Evolutionary conservation across 208 protist species (phyloP), one percentile per base, ranked within the genome.

Genomic region (Wallacemonas sp.): DNA sequence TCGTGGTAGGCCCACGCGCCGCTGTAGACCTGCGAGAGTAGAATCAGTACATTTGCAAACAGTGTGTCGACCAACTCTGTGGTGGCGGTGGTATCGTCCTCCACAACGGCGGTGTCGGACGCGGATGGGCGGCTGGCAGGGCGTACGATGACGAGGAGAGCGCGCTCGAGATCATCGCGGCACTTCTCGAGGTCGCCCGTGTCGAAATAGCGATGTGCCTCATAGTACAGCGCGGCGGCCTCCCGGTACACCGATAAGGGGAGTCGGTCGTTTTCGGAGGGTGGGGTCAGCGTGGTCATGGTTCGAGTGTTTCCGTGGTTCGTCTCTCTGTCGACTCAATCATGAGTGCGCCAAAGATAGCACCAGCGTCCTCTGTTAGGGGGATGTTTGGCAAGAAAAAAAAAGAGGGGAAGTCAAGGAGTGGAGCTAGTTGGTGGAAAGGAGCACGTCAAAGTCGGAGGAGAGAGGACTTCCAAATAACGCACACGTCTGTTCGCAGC

Each of bases 1-100:
- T 87, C 83, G 1, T 42, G 29, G 54, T 72, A 86, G 26, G 72
- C 73, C 11, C 61, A 59, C 16, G 71, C 75, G 1, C 76, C 81
- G 39, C 57, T 77, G 70, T 87, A 82, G 11, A 86, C 57, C 54
- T 52, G 70, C 8, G 74, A 74, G 22, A 92, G 71, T 4, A 92
- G 74, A 8, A 92, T 50, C 5, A 92, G 74, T 0, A 46, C 12
- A 41, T 87, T 74, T 12, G 74, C 72, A 36, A 89, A 89, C 22
- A 81, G 66, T 0, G 45, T 41, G 50, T 89, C 65, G 23, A 55
- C 70, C 46, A 49, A 1, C 32, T 33, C 42, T 29, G 20, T 14
- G 39, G 22, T 42, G 23, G 44, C 38, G 11, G n/a, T n/a, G n/a
- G n/a, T n/a, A n/a, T n/a, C n/a, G n/a, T n/a, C n/a, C n/a, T n/a